Evolutionary conservation across 352 stramenopile species (phyloP), one percentile per base, ranked within the genome.

Genomic region (Phytophthora melonis): DNA sequence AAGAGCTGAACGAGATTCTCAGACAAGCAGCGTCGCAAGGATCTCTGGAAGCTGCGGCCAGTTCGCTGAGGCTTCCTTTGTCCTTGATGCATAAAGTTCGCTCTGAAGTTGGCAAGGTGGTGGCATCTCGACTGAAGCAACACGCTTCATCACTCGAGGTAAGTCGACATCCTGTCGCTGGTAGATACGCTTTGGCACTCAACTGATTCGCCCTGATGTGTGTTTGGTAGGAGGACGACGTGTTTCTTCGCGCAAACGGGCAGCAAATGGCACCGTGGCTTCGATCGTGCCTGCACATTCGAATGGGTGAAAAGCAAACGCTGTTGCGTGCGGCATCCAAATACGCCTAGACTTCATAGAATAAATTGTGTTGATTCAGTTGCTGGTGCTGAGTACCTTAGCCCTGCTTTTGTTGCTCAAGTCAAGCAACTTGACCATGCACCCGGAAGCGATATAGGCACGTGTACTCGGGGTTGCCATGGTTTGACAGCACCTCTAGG

Each of bases 401-500:
- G 58, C 52, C 45, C 49, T 58, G 58, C 32, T 58, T 58, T 45
- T 5, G 4, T 39, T 23, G 11, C 7, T 52, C 16, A 45, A 41
- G 19, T 82, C 57, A 82, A 50, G 68, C 75, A 66, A 66, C 65
- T 23, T 84, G 78, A 5, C 91, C 91, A 60, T 97, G 88, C 25
- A 97, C 89, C 32, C 88, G 77, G 57, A 97, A 92, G n/a, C 92
- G 91, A 80, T 98, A 98, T 8, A 98, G 75, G 62, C 92, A 98
- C 18, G 92, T 98, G 59, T 88, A 97, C n/a, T 95, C 83, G 4
- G 80, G 72, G 60, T 97, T 77, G 47, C 91, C 92, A 68, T 97
- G 79, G 69, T 98, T 98, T 18, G 88, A 94, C 13, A 73, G 49
- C 23, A 98, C 80, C 65, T 95, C 81, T 19, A 98, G 62, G 27